phyloP scores from a whole-genome alignment of 169 alveolate species.

The Blepharisma undulans region DNA sequence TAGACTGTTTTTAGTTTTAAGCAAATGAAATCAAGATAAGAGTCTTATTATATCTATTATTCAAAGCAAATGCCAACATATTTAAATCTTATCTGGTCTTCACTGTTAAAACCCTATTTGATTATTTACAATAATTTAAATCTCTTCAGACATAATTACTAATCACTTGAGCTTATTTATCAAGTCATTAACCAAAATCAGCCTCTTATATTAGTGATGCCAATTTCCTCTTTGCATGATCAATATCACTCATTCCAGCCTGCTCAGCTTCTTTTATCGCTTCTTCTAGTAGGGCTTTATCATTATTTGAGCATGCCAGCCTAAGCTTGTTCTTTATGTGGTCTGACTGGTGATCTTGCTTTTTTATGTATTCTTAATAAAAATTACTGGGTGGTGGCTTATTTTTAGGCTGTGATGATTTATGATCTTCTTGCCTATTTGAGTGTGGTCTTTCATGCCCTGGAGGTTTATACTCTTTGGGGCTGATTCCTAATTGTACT shows the following conservation, averaged over 20 bases:
- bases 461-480: neutral
- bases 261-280: neutral
- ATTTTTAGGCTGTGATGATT: neutral
- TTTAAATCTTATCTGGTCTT: neutral
- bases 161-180: neutral
- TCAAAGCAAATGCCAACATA: neutral
- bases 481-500: neutral
- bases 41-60: neutral
- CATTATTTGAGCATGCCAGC: neutral
- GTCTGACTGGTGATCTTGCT: neutral
- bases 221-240: neutral
- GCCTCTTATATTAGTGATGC: neutral
- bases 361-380: neutral
- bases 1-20: neutral
- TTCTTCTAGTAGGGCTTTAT: neutral
- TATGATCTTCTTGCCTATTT: neutral
- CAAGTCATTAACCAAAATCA: neutral
- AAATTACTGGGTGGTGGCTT: neutral
- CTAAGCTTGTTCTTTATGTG: neutral
- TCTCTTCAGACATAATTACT: neutral
- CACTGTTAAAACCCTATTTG: neutral
- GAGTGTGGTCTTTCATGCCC: neutral
- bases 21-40: neutral
- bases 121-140: neutral
- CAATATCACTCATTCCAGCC: neutral